Base-by-base conservation (phyloP, 192 early-diverging fungal species). In the Podochytrium sp. region DNA sequence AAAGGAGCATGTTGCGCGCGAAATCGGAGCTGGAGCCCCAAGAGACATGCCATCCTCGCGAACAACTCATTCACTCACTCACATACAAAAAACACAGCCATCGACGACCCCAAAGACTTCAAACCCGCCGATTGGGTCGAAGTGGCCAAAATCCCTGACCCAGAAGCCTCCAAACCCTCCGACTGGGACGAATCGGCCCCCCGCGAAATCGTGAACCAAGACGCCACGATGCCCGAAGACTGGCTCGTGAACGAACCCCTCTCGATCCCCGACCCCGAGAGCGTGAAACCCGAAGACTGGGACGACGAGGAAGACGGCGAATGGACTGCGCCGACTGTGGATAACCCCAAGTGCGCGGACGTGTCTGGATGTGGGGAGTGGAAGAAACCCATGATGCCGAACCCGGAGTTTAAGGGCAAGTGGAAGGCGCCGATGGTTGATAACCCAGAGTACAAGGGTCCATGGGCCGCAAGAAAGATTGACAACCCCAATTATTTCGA, bases 391-490 rank as follows among this genome's bases (percentile, higher is more conserved):
- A 80, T 82, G 80, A 97, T 94, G 75, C 83, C 86, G 66, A 98
- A 99, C 87, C 96, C 95, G 53, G 89, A 84, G 33, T 98, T 95
- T 89, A 95, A 95, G 82, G 94, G 94, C 74, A 92, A 94, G 78
- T 96, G 95, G 95, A 79, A 68, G 35, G 83, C 94, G 27, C 93
- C 92, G 2, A 37, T 92, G 61, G 92, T 97, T 71, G 93, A 91
- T 77, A 97, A 97, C 84, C 95, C 95, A 14, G 86, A 68, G n/a
- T 97, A 95, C 87, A 95, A 95, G 84, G 95, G 95, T 43, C 81
- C 83, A 39, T 97, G 95, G 95, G 84, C 86, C 10, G 90, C 95
- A 3, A 85, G 89, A 65, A 91, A 90, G 84, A 95, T 97, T 56
- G 63, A 81, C 76, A 97, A 97, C 83, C 94, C 95, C 0, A 81